Conservation (phyloP, 164 flowering plant species). For the Echeveria elegans region DNA sequence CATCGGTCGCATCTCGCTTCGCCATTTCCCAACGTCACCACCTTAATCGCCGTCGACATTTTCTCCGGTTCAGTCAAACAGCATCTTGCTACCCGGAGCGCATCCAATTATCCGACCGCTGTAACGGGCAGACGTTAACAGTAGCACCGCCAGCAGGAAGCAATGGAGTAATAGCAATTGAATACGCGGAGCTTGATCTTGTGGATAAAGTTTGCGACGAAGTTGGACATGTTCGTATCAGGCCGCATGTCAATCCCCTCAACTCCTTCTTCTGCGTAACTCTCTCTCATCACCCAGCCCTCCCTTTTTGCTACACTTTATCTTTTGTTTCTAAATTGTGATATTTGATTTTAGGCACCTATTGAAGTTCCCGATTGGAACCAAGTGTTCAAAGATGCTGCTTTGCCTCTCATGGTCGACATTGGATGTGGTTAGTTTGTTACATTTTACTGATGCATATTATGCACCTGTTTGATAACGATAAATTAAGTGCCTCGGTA, state of each 20-base stretch:
- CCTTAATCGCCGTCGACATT: not conserved
- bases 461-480: too few relatives aligned
- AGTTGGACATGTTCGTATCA: too few relatives aligned
- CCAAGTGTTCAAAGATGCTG: slow-evolving; percentile 45
- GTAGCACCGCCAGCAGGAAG: slow-evolving; percentile 28
- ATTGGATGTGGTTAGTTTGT: slow-evolving; percentile 55
- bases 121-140: too few relatives aligned
- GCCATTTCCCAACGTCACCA: not conserved
- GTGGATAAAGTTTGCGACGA: slow-evolving; percentile 36
- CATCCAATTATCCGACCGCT: not conserved
- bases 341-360: slow-evolving; percentile 33
- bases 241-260: slow-evolving; percentile 92
- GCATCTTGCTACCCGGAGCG: not conserved
- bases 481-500: too few relatives aligned
- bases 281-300: too few relatives aligned
- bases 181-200: slow-evolving; percentile 66
- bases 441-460: not conserved
- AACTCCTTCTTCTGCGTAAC: slow-evolving; percentile 37
- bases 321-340: too few relatives aligned
- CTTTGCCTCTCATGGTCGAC: slow-evolving; percentile 67
- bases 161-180: slow-evolving; percentile 51
- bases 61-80: not conserved
- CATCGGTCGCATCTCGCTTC: not conserved
- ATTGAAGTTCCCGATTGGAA: slow-evolving; percentile 63
- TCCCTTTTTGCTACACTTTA: too few relatives aligned